Conservation (phyloP, 2,329 filamentous ascomycete species). For the Venturiaceae sp. region DNA sequence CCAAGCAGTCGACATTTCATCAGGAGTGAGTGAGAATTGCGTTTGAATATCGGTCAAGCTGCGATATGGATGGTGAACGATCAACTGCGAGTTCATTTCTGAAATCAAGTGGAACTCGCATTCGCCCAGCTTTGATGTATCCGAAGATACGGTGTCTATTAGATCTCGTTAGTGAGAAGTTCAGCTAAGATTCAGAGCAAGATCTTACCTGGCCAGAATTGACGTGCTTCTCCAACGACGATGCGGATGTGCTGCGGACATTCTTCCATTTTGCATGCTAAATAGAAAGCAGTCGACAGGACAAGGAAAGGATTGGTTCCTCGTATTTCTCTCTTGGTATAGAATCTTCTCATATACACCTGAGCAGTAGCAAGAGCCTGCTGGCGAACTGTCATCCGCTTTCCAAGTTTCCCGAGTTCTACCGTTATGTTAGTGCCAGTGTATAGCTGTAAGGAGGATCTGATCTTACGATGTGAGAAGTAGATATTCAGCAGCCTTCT, state of each 20-base stretch:
- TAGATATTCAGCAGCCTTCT: conserved; percentile 78
- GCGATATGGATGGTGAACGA: conserved; percentile 84
- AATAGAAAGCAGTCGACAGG: conserved; percentile 84
- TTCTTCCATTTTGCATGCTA: conserved; percentile 98
- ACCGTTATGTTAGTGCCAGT: conserved; percentile 8
- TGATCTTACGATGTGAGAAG: conserved; percentile 72
- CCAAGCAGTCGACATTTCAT: conserved; percentile 70
- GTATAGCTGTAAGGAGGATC: background rate
- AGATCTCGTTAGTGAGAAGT: background rate
- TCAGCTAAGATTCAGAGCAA: conserved; percentile 2
- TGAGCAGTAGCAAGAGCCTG: conserved; percentile 92
- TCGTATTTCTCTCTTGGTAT: conserved; percentile 80
- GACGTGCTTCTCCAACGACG: conserved; percentile 75
- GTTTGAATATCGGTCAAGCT: conserved; percentile 62
- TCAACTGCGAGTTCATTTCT: conserved; percentile 82
- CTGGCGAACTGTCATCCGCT: conserved; percentile 75
- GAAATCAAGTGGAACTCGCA: conserved; percentile 91
- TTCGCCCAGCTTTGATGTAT: conserved; percentile 79
- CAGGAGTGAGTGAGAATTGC: conserved; percentile 61
- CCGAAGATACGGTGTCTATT: conserved; percentile 58
- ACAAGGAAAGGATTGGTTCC: conserved; percentile 90
- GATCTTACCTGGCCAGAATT: conserved; percentile 62
- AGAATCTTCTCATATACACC: conserved; percentile 90
- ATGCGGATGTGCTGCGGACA: conserved; percentile 91
- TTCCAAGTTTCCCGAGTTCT: conserved; percentile 77